A percentile compares a stretch with the other conserved stretches of the same genome.
phyloP scores from a whole-genome alignment of 129 eudicot species.

The Heracleum sosnowskyi region DNA sequence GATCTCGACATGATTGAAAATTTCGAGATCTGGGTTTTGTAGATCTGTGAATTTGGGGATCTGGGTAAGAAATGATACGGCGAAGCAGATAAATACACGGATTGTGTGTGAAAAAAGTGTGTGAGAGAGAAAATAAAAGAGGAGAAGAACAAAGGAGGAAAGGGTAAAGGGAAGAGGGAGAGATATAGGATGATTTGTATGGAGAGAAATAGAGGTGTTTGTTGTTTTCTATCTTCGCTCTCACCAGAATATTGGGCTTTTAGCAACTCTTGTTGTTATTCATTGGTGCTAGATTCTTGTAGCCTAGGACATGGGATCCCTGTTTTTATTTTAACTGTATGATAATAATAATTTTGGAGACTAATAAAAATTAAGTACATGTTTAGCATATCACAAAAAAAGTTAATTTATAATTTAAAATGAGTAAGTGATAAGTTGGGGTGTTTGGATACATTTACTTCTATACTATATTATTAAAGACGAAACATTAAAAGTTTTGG shows the following conservation, averaged over 20 bases:
- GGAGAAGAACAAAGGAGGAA: neutral
- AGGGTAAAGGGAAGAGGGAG: neutral
- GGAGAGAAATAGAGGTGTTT: neutral
- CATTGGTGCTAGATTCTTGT: neutral
- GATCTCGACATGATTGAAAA: conserved; percentile 24
- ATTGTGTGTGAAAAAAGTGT: conserved; percentile 12
- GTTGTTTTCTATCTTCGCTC: neutral
- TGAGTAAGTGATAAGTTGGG: no score
- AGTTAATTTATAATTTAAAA: no score
- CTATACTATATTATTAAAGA: no score
- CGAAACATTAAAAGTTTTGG: no score
- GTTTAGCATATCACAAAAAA: no score
- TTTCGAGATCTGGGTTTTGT: neutral
- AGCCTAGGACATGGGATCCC: neutral
- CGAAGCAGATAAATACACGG: conserved; percentile 19
- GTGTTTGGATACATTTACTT: no score
- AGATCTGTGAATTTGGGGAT: conserved; percentile 16
- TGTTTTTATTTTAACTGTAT: neutral
- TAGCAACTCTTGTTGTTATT: neutral
- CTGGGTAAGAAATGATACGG: neutral
- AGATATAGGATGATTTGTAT: no score
- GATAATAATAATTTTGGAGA: no score
- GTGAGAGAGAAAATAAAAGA: conserved; percentile 1
- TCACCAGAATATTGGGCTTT: neutral
- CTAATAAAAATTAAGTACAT: no score